phyloP scores from a whole-genome alignment of 2,329 filamentous ascomycete genomes.

The Hortaea werneckii region DNA sequence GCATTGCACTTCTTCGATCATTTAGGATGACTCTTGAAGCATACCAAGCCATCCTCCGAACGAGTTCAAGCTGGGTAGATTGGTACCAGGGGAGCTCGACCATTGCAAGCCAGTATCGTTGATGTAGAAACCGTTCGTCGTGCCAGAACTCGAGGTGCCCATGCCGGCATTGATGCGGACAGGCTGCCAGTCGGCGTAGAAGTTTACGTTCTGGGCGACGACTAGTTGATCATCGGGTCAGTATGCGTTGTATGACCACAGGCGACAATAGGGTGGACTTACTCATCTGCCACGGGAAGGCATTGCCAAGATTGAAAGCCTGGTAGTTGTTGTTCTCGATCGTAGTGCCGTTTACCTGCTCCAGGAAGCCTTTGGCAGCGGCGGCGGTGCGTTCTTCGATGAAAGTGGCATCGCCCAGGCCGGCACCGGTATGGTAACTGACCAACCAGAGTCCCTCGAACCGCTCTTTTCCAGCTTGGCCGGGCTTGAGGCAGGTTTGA shows the following conservation, averaged over 20 bases:
- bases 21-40: conserved; percentile 1
- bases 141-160: conserved; percentile 5
- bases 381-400: conserved; percentile 4
- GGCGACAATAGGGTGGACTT: too few species aligned
- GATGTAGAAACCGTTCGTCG: conserved; percentile 18
- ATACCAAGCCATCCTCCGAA: conserved; percentile 22
- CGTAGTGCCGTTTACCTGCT: conserved; percentile 12
- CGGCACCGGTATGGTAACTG: conserved; percentile 18
- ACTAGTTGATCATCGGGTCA: neutral
- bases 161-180: conserved; percentile 22
- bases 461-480: conserved; percentile 10
- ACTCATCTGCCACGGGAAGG: conserved; percentile 17
- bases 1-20: neutral
- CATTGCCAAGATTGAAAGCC: conserved; percentile 22
- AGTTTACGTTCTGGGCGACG: conserved; percentile 6
- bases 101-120: conserved; percentile 26
- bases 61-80: neutral
- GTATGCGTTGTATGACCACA: too few species aligned
- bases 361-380: conserved; percentile 17
- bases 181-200: conserved; percentile 24
- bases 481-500: conserved; percentile 17
- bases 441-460: conserved; percentile 22
- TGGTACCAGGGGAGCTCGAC: conserved; percentile 4
- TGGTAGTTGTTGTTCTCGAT: conserved; percentile 13
- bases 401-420: conserved; percentile 21